A percentile compares a stretch with the other conserved stretches of the same genome.
phyloP scores from a whole-genome alignment of 371 early-diverging fungal species.

The Globomyces sp. region DNA sequence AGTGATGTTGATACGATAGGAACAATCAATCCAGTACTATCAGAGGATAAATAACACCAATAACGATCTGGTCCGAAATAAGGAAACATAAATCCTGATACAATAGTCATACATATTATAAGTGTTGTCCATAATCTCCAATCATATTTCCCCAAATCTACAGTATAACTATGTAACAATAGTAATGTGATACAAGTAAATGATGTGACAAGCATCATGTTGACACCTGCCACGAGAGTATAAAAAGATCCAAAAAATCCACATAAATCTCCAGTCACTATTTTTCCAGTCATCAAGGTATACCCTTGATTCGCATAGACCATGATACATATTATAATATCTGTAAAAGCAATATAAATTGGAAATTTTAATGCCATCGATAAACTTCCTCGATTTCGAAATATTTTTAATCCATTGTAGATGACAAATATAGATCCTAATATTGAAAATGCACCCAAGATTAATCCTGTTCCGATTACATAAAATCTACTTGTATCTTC shows the following conservation, averaged over 20 bases:
- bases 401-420: not conserved
- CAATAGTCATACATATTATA: too few relatives aligned
- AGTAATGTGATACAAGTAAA: not conserved
- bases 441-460: too few relatives aligned
- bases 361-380: not conserved
- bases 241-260: not conserved
- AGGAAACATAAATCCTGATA: too few relatives aligned
- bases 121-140: not conserved
- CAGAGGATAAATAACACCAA: too few relatives aligned
- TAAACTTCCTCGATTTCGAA: not conserved
- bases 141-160: slow-evolving; percentile 11
- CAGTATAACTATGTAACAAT: not conserved
- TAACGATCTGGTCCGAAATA: too few relatives aligned
- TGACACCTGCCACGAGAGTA: not conserved
- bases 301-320: too few relatives aligned
- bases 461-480: too few relatives aligned
- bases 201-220: not conserved
- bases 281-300: not conserved
- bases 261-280: slow-evolving; percentile 1
- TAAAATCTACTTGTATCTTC: too few relatives aligned
- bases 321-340: not conserved
- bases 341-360: slow-evolving; percentile 3
- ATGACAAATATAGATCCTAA: slow-evolving; percentile 3
- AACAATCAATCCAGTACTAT: too few relatives aligned
- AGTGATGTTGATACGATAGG: not conserved